phyloP scores from a whole-genome alignment of 2,329 filamentous ascomycete species.

The Fonsecaea monophora region DNA sequence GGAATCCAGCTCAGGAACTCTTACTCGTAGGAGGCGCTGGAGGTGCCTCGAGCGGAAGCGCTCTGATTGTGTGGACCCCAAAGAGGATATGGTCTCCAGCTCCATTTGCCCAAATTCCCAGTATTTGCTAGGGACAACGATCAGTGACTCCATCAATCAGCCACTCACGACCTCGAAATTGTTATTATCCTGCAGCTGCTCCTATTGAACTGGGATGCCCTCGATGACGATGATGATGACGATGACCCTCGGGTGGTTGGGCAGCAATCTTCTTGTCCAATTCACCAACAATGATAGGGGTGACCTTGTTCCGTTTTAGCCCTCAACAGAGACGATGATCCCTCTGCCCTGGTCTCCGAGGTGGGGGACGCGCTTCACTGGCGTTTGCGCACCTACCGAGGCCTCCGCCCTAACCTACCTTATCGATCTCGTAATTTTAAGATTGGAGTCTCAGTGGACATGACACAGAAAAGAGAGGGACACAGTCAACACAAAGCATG shows the following conservation, averaged over 20 bases:
- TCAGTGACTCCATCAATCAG: background rate
- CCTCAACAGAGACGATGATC: background rate
- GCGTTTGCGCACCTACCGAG: background rate
- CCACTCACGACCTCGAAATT: background rate
- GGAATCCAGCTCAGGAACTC: too few relatives aligned
- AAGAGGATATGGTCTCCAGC: background rate
- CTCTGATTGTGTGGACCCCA: background rate
- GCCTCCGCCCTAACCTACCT: background rate
- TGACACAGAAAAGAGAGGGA: background rate
- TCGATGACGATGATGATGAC: background rate
- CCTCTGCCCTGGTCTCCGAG: background rate
- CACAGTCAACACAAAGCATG: background rate
- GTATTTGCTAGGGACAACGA: background rate
- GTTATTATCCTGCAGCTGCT: conserved; percentile 1
- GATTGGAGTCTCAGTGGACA: background rate
- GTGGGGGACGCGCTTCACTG: background rate
- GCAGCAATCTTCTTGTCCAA: background rate
- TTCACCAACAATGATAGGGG: background rate
- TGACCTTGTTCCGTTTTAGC: background rate
- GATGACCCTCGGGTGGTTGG: background rate
- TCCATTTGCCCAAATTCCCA: background rate
- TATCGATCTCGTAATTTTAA: background rate
- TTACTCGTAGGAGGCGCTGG: background rate
- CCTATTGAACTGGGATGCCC: background rate
- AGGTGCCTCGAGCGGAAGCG: conserved; percentile 1